Conservation (phyloP, 2,329 filamentous ascomycete genomes). For the Lasiodiplodia theobromae region DNA sequence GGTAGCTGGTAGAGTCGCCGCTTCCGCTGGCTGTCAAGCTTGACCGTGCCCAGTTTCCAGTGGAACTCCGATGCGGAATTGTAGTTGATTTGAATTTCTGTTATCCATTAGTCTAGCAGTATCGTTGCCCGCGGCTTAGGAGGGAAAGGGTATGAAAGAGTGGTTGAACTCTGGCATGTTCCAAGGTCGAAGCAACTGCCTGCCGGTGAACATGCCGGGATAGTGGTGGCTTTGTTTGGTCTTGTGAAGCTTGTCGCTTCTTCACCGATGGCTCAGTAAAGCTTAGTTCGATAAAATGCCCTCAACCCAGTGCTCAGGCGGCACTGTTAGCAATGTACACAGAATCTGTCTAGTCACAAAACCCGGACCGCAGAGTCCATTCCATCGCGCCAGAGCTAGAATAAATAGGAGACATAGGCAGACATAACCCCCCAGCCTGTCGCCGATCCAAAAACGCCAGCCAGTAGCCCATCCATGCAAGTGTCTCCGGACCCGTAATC, state of each 20-base stretch:
- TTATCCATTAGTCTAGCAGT: not conserved
- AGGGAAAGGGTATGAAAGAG: not conserved
- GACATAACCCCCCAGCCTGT: not conserved
- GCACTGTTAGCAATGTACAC: not conserved
- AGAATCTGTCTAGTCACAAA: not conserved
- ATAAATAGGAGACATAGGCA: not conserved
- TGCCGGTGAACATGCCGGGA: not conserved
- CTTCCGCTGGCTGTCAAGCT: not conserved
- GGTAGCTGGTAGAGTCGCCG: not conserved
- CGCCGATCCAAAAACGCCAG: constrained; percentile 4
- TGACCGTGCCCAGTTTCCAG: constrained; percentile 3
- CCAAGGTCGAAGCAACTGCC: not conserved
- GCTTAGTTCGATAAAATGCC: not conserved
- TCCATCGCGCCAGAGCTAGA: not conserved
- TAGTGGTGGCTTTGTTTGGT: constrained; percentile 5
- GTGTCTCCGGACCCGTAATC: not conserved
- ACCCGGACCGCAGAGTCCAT: not conserved
- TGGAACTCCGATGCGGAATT: not conserved
- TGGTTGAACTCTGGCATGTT: not conserved
- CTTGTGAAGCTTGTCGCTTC: not conserved
- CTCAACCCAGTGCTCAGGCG: not conserved
- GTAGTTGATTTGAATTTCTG: not conserved
- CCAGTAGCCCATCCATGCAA: constrained; percentile 7
- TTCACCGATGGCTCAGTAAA: not conserved
- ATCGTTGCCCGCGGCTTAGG: not conserved